Conservation (phyloP, 78 protist species). For the Goniomonas avonlea region DNA sequence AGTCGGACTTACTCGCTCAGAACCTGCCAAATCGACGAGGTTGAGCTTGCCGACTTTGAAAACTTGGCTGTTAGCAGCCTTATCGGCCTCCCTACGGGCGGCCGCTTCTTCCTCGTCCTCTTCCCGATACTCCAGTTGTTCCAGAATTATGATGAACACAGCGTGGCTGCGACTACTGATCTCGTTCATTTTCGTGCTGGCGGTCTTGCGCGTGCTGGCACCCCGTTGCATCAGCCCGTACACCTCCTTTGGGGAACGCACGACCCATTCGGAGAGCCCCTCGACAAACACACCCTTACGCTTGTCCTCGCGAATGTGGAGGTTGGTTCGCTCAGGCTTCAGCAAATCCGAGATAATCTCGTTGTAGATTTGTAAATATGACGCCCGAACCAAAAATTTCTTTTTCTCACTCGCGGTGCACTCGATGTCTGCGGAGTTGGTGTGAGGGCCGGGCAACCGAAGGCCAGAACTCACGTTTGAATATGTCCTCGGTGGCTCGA, state of each 20-base stretch:
- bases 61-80: not conserved
- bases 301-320: slow-evolving; percentile 53
- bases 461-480: not conserved
- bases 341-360: slow-evolving; percentile 65
- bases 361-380: slow-evolving; percentile 65
- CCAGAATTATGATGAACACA: slow-evolving; percentile 51
- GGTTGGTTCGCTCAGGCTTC: slow-evolving; percentile 37
- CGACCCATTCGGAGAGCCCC: slow-evolving; percentile 68
- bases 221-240: slow-evolving; percentile 55
- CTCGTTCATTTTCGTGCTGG: slow-evolving; percentile 56
- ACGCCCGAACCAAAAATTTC: slow-evolving; percentile 34
- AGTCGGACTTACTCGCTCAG: slow-evolving; percentile 45
- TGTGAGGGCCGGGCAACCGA: not conserved
- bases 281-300: slow-evolving; percentile 46
- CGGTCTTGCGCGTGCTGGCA: slow-evolving; percentile 46
- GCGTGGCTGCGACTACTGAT: slow-evolving; percentile 68
- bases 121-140: slow-evolving; percentile 31
- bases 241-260: slow-evolving; percentile 52
- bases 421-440: slow-evolving; percentile 21
- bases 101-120: not conserved
- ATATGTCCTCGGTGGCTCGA: slow-evolving; percentile 61
- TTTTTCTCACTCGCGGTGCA: not conserved
- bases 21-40: slow-evolving; percentile 78
- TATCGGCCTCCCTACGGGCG: not conserved
- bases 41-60: slow-evolving; percentile 65